Percentiles rank a stretch among this genome's conserved stretches.
phyloP scores from a whole-genome alignment of 2,329 filamentous ascomycete genomes.

The Pyricularia pennisetigena region DNA sequence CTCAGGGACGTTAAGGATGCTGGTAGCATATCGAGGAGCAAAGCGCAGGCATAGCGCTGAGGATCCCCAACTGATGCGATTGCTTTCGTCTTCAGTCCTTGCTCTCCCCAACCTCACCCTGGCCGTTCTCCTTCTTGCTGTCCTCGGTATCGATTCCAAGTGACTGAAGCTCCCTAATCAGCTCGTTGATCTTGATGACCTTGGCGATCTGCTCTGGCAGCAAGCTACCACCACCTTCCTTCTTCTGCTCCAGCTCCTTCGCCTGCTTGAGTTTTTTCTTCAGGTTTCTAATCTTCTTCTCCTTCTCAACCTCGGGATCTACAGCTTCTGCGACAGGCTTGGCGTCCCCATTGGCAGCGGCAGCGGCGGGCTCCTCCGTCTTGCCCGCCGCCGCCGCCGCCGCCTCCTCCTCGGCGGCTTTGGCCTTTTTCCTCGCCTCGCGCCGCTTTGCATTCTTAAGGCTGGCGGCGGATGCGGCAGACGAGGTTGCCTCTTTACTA shows the following conservation, averaged over 20 bases:
- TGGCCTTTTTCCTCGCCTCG: constrained; percentile 68
- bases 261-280: constrained; percentile 95
- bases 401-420: constrained; percentile 50
- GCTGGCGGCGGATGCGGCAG: constrained; percentile 30
- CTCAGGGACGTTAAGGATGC: neutral
- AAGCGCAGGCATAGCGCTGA: neutral
- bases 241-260: constrained; percentile 81
- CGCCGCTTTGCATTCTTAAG: constrained; percentile 79
- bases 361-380: constrained; percentile 16
- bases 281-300: constrained; percentile 86
- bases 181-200: constrained; percentile 92
- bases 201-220: constrained; percentile 95
- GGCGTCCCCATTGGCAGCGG: constrained; percentile 15
- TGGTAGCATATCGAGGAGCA: neutral
- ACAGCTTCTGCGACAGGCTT: constrained; percentile 15
- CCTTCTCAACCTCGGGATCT: constrained; percentile 67
- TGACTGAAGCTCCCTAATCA: constrained; percentile 76
- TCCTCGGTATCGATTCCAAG: constrained; percentile 78
- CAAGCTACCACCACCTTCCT: constrained; percentile 72
- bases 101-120: neutral
- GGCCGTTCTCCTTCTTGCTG: constrained; percentile 33
- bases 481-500: constrained; percentile 18
- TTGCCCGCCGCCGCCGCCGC: constrained; percentile 21
- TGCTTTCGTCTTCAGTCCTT: neutral
- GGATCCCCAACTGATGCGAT: neutral